Base-by-base conservation (phyloP, 2,329 filamentous ascomycete genomes). In the Diaporthe vaccinii region DNA sequence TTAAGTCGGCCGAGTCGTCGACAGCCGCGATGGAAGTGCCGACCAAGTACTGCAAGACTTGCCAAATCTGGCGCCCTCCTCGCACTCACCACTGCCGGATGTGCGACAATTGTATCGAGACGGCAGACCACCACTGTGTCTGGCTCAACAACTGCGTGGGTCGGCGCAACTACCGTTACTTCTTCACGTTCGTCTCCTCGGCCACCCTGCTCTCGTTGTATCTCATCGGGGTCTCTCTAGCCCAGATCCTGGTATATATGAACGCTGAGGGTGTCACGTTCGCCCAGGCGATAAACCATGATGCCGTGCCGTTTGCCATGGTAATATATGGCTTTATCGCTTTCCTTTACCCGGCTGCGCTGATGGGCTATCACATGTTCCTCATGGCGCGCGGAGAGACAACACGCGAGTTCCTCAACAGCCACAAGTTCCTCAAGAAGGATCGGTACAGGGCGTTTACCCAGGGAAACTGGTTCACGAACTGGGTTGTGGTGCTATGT, bases 131-230 rank as follows among this genome's bases (percentile, higher is more conserved):
- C 82, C 97, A 99, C 84, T 99, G 97, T 81, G 96, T 98, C 22
- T 99, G 97, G 97, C 91, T 99, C 78, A 99, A 99, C 86, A 99
- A 99, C 83, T 99, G 97, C 79, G 93, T 99, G 68, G 97, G 97
- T 58, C 93, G 96, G 78, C 94, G 97, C 80, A 99, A 99, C 85
- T 99, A 99, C 85, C 95, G 97, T 78, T 98, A 96, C 84, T 99
- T 99, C 85, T 98, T 98, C 83, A 91, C 94, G 15, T 99, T 98
- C 84, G 92, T 99, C 78, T 91, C 91, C 72, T 92, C 93, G 20
- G 92, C 91, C n/a, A 95, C 95, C 0, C 78, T 98, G 46, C 88
- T 98, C 25, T 90, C 93, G 0, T 81, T 95, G 22, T 96, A 94
- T 80, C 89, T 98, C 61, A 87, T 97, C 41, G 94, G 89, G 28